These are phyloP conservation scores for Stromatinia cepivora DNA, from an alignment of 2,329 filamentous ascomycete genomes.

Conservation along the genomic window DNA sequence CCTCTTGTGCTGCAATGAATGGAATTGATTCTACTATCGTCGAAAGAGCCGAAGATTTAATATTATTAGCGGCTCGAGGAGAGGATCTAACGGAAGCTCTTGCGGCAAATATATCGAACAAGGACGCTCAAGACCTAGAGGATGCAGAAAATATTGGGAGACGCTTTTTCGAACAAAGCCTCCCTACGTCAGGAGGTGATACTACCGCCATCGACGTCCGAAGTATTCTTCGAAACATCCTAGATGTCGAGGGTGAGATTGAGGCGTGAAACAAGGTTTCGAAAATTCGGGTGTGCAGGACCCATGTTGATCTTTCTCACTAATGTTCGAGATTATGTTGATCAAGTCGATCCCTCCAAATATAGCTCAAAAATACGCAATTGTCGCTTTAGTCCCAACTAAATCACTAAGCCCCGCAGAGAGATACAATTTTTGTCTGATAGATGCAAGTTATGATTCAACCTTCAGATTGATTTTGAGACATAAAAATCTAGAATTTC, in stretches of 20 bases:
- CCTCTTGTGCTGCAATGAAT: constrained; percentile 81
- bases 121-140: constrained; percentile 66
- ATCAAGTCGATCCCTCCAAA: constrained; percentile 8
- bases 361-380: constrained; percentile 16
- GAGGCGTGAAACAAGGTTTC: constrained; percentile 27
- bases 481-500: background rate
- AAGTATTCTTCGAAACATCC: constrained; percentile 36
- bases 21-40: constrained; percentile 74
- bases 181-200: constrained; percentile 31
- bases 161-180: constrained; percentile 51
- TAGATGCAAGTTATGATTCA: background rate
- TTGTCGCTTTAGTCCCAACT: background rate
- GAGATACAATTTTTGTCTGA: background rate
- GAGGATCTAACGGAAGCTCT: constrained; percentile 70
- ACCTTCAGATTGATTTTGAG: background rate
- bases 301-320: background rate
- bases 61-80: constrained; percentile 65
- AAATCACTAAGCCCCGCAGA: background rate
- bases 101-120: constrained; percentile 65
- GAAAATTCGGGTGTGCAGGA: background rate
- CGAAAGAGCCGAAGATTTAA: constrained; percentile 72
- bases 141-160: constrained; percentile 64
- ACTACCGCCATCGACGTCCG: constrained; percentile 32
- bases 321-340: constrained; percentile 17
- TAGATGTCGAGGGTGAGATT: constrained; percentile 24